Evolutionary conservation across 176 grass and related monocot species (phyloP).

Genomic region (Juncus inflexus): DNA sequence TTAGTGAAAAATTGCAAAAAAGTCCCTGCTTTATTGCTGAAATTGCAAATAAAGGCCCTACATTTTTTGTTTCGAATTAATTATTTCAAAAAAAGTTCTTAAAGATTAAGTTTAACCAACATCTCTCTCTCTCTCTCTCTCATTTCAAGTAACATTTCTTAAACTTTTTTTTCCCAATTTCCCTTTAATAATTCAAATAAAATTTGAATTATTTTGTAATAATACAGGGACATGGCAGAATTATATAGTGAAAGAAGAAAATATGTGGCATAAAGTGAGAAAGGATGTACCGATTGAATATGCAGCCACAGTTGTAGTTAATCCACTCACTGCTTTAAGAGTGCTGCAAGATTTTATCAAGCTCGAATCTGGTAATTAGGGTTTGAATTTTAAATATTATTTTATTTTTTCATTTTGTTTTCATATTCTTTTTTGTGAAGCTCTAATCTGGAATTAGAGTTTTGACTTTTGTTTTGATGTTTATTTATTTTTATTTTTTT

Average conservation of each 20-base stretch:
- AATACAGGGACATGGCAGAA: constrained; percentile 73
- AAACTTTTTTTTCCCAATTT: too few relatives aligned
- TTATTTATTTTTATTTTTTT: too few relatives aligned
- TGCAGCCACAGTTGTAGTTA: constrained; percentile 71
- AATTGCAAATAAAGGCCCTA: too few relatives aligned
- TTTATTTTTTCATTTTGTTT: not conserved
- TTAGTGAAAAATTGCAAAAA: too few relatives aligned
- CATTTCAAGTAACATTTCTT: too few relatives aligned
- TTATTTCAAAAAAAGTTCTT: too few relatives aligned
- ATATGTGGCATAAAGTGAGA: constrained; percentile 64
- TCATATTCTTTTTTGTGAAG: constrained; percentile 2
- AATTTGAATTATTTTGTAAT: not conserved
- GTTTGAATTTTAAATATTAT: not conserved
- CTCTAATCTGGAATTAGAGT: not conserved
- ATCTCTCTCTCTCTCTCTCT: too few relatives aligned
- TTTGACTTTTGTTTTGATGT: too few relatives aligned
- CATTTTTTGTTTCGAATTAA: too few relatives aligned
- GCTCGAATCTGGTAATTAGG: constrained; percentile 47
- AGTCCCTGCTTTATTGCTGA: too few relatives aligned
- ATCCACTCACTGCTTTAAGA: constrained; percentile 62
- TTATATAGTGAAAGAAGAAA: constrained; percentile 59
- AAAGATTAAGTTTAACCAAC: too few relatives aligned
- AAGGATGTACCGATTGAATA: constrained; percentile 71
- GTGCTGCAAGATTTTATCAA: constrained; percentile 78
- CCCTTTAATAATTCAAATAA: too few relatives aligned